phyloP scores from a whole-genome alignment of 768 basidiomycete genomes.

The Dendrothele bispora region DNA sequence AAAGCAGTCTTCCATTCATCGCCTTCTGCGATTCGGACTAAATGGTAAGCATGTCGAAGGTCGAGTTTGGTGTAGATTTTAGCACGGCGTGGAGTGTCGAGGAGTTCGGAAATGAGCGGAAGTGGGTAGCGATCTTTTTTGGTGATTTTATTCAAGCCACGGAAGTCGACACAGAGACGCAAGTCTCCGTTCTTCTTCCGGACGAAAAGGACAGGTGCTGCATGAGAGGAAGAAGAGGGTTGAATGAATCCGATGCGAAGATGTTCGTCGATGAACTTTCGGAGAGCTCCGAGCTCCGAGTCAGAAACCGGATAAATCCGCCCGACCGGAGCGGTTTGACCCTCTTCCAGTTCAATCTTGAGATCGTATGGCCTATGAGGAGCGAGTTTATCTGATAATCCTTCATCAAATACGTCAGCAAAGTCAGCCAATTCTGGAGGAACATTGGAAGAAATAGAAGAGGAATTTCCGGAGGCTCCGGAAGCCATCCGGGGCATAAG shows the following conservation, averaged over 20 bases:
- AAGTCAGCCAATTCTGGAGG: background rate
- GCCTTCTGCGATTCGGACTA: conserved; percentile 25
- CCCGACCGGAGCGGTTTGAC: conserved; percentile 23
- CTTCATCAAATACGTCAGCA: conserved; percentile 23
- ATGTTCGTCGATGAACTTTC: conserved; percentile 27
- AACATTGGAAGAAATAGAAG: too few relatives aligned
- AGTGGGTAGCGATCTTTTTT: conserved; percentile 33
- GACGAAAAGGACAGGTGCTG: conserved; percentile 24
- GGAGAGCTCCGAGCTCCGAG: conserved; percentile 28
- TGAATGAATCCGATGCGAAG: conserved; percentile 28
- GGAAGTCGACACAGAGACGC: conserved; percentile 23
- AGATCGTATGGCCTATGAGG: conserved; percentile 28
- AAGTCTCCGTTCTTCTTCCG: conserved; percentile 22
- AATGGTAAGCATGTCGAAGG: background rate
- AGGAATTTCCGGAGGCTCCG: too few relatives aligned
- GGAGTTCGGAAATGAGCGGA: conserved; percentile 29
- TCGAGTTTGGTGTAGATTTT: conserved; percentile 20
- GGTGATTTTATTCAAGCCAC: conserved; percentile 16
- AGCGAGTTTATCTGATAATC: conserved; percentile 25
- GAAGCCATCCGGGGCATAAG: too few relatives aligned
- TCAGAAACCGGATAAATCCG: conserved; percentile 31
- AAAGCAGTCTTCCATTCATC: conserved; percentile 41
- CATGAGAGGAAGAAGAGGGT: conserved; percentile 15
- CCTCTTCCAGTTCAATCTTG: conserved; percentile 30
- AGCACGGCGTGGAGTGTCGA: conserved; percentile 17